Evolutionary conservation across 2,329 filamentous ascomycete genomes (phyloP).

Genomic region (Trichoderma asperellum): DNA sequence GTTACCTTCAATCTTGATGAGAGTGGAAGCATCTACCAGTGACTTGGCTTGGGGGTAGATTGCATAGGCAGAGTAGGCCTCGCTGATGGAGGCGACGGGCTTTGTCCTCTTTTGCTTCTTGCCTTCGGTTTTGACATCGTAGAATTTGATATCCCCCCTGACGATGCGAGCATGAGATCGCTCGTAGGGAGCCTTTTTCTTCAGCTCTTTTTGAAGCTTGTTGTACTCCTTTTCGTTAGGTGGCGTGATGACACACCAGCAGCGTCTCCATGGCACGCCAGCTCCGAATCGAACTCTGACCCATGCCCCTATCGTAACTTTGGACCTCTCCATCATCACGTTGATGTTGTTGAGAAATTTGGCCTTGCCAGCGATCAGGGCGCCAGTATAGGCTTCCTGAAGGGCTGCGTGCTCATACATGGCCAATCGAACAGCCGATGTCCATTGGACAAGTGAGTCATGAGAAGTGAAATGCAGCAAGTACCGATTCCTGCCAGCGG

Average conservation of each 20-base stretch:
- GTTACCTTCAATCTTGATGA: conserved; percentile 90
- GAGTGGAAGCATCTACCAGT: conserved; percentile 88
- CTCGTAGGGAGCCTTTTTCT: conserved; percentile 82
- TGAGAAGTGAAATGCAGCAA: conserved; percentile 95
- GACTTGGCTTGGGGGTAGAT: conserved; percentile 95
- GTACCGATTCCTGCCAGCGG: conserved; percentile 93
- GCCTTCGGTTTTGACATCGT: conserved; percentile 72
- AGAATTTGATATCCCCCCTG: conserved; percentile 93
- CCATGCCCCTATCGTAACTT: conserved; percentile 85
- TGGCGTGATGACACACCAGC: conserved; percentile 93
- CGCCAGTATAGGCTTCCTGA: conserved; percentile 95
- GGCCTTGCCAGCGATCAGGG: conserved; percentile 92
- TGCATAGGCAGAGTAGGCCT: conserved; percentile 90
- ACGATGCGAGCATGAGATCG: conserved; percentile 67
- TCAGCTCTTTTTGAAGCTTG: conserved; percentile 80
- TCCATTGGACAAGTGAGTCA: conserved; percentile 94
- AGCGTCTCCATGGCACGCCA: conserved; percentile 92
- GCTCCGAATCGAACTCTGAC: conserved; percentile 93
- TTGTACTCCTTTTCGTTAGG: conserved; percentile 91
- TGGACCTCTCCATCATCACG: conserved; percentile 80
- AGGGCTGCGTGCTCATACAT: conserved; percentile 94
- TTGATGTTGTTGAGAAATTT: conserved; percentile 88
- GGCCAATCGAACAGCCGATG: conserved; percentile 85
- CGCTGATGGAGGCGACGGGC: conserved; percentile 88
- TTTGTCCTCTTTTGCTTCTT: conserved; percentile 90